phyloP scores from a whole-genome alignment of 2,329 filamentous ascomycete species.

The Arthroderma sp. region DNA sequence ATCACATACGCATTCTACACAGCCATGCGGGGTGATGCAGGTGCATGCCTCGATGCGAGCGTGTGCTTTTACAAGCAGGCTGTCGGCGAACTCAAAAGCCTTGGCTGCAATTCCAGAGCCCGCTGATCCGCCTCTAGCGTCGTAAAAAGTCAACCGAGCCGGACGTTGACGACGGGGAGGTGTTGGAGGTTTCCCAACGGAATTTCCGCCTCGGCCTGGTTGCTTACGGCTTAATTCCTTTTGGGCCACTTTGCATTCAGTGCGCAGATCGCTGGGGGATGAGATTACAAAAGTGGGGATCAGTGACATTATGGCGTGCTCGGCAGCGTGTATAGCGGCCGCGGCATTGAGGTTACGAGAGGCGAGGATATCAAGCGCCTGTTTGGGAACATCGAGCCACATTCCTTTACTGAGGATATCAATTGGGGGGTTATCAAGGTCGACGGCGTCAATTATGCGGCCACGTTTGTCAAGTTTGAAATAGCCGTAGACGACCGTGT shows the following conservation, averaged over 20 bases:
- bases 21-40: conserved; percentile 57
- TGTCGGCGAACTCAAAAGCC: conserved; percentile 82
- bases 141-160: conserved; percentile 83
- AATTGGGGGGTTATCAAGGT: conserved; percentile 87
- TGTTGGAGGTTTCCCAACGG: conserved; percentile 16
- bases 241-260: conserved; percentile 77
- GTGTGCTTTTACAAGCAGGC: conserved; percentile 62
- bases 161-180: conserved; percentile 57
- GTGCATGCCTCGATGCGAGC: conserved; percentile 61
- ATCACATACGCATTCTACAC: conserved; percentile 78
- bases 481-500: conserved; percentile 84
- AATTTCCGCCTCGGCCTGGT: conserved; percentile 15
- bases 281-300: conserved; percentile 85
- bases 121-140: conserved; percentile 73
- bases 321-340: conserved; percentile 83
- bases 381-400: conserved; percentile 84
- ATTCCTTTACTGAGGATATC: conserved; percentile 74
- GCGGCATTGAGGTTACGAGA: conserved; percentile 63
- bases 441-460: conserved; percentile 77
- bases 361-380: conserved; percentile 65
- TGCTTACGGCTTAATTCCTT: conserved; percentile 66
- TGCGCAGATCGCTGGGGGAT: conserved; percentile 81
- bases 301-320: conserved; percentile 76
- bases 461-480: conserved; percentile 88
- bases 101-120: conserved; percentile 83